Evolutionary conservation across 345 rosid species (phyloP), one percentile per base, ranked within the genome.

Genomic region (Eutrema yunnanense): DNA sequence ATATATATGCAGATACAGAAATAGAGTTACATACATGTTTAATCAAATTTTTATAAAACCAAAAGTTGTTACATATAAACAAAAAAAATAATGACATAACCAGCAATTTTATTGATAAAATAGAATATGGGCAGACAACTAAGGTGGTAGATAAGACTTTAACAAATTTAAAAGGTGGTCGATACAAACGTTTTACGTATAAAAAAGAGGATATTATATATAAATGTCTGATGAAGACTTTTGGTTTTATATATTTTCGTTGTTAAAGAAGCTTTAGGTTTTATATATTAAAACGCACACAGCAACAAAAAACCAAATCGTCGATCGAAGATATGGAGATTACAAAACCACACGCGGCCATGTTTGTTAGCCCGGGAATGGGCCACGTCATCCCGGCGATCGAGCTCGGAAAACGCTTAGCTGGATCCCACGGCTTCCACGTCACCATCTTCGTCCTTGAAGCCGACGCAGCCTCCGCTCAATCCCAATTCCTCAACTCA

Each of bases 381-480:
- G 74, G 74, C 52, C 73, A 70, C 27, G 54, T 70, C 34, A 56
- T 57, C 13, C 66, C 74, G 9, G 46, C 47, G 27, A 47, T 70
- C 43, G 57, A 70, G n/a, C 74, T 64, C 42, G 56, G 55, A 19
- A 64, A 64, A 48, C 69, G 69, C 19, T 34, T 64, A 47, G 55
- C 69, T 34, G 56, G 9, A 16, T 33, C 9, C 43, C 56, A 64
- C 16, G 19, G 69, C 55, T 47, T 47, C 33, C 34, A 36, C 1
- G 27, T 70, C 57, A 70, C 74, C 55, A 70, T 70, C 36, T 70
- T 70, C 54, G 56, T 58, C 38, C 55, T 70, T 0, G 65, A 55
- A 70, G 38, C 74, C 12, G 74, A 70, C 44, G 64, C 37, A 50
- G 71, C 71, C 48, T 65, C 59, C 36, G 71, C 71, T 50, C 71